A percentile compares a stretch with the other conserved stretches of the same genome.
These are phyloP conservation scores for Cyanodermella asteris DNA, from an alignment of 2,329 filamentous ascomycete genomes.

Conservation along the genomic window DNA sequence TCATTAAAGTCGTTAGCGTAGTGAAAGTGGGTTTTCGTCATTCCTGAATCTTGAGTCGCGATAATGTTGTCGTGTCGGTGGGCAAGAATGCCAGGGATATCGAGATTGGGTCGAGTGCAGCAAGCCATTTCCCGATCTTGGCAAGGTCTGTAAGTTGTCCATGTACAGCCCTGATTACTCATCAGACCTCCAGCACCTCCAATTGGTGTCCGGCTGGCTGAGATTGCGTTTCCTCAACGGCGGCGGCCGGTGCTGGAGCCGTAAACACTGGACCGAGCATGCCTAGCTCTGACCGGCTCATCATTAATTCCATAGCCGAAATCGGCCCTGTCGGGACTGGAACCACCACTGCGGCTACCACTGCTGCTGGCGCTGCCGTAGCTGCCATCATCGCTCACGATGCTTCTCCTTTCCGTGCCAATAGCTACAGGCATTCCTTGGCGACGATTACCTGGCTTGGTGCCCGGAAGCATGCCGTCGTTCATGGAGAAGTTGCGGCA, in stretches of 20 bases:
- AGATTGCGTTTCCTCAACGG: too few relatives aligned
- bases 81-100: not conserved
- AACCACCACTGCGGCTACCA: slow-evolving; percentile 30
- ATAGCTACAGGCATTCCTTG: slow-evolving; percentile 44
- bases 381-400: slow-evolving; percentile 27
- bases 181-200: slow-evolving; percentile 4
- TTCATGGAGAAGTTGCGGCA: slow-evolving; percentile 96
- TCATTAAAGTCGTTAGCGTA: too few relatives aligned
- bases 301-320: too few relatives aligned
- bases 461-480: slow-evolving; percentile 57
- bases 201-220: too few relatives aligned
- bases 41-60: not conserved
- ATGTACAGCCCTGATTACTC: slow-evolving; percentile 2
- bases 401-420: slow-evolving; percentile 33
- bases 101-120: not conserved
- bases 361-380: slow-evolving; percentile 20
- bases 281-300: too few relatives aligned
- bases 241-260: slow-evolving; percentile 2
- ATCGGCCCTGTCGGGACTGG: slow-evolving; percentile 32
- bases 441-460: slow-evolving; percentile 29
- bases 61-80: not conserved
- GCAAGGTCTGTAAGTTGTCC: slow-evolving; percentile 1
- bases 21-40: not conserved
- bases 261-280: slow-evolving; percentile 1
- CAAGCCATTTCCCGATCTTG: not conserved